A percentile compares a stretch with the other conserved stretches of the same genome.
Evolutionary conservation across 2,329 filamentous ascomycete species (phyloP).

Genomic region (Fusarium floridanum): DNA sequence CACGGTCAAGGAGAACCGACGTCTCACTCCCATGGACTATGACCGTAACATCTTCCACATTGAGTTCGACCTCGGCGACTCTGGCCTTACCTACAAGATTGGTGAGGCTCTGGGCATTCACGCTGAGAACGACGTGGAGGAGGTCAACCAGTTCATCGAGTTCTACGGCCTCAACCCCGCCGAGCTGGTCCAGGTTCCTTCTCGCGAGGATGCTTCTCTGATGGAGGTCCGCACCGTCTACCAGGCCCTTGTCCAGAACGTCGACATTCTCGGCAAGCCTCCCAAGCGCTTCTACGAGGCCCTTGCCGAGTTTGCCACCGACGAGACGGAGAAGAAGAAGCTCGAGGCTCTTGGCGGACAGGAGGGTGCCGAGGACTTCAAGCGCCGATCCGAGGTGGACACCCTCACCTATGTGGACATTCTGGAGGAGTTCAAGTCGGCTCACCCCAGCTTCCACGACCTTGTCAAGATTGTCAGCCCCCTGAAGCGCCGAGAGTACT

Average conservation of each 20-base stretch:
- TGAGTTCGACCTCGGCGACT: slow-evolving; percentile 93
- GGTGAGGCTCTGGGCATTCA: slow-evolving; percentile 97
- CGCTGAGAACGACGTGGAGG: slow-evolving; percentile 86
- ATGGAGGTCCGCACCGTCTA: slow-evolving; percentile 92
- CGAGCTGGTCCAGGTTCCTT: slow-evolving; percentile 91
- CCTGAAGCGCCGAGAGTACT: slow-evolving; percentile 97
- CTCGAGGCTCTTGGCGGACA: slow-evolving; percentile 81
- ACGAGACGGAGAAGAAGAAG: slow-evolving; percentile 85
- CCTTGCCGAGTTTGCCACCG: slow-evolving; percentile 85
- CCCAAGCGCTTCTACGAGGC: slow-evolving; percentile 98
- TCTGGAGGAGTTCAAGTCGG: slow-evolving; percentile 89
- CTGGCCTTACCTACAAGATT: slow-evolving; percentile 95
- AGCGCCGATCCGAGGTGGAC: slow-evolving; percentile 90
- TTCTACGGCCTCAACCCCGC: slow-evolving; percentile 88
- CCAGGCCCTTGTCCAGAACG: slow-evolving; percentile 90
- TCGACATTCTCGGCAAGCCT: slow-evolving; percentile 96
- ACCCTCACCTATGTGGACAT: slow-evolving; percentile 92
- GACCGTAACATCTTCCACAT: slow-evolving; percentile 99
- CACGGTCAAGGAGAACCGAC: slow-evolving; percentile 93
- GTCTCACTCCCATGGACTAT: slow-evolving; percentile 88
- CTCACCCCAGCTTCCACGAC: slow-evolving; percentile 89
- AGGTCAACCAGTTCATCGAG: slow-evolving; percentile 87
- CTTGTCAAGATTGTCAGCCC: slow-evolving; percentile 88
- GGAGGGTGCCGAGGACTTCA: slow-evolving; percentile 90
- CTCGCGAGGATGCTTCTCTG: slow-evolving; percentile 79